phyloP scores from a whole-genome alignment of 2,329 filamentous ascomycete genomes.

The Fusarium nisikadoi region DNA sequence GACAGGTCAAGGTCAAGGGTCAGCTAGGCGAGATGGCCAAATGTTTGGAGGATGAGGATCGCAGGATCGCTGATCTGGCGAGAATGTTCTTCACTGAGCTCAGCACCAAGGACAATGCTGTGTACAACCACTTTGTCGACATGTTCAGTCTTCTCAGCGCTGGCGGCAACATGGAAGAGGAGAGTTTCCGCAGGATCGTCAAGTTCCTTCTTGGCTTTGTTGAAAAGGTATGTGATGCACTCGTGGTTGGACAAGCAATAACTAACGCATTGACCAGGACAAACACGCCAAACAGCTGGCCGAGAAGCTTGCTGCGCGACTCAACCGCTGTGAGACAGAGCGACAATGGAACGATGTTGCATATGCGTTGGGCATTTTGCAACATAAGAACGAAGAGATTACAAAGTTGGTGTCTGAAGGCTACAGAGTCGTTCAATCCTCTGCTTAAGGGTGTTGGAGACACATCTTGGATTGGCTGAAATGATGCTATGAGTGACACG shows the following conservation, averaged over 20 bases:
- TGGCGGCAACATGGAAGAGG: slow-evolving; percentile 82
- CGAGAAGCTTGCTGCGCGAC: slow-evolving; percentile 88
- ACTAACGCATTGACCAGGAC: slow-evolving; percentile 67
- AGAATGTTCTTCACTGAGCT: slow-evolving; percentile 99
- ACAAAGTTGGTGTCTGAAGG: slow-evolving; percentile 79
- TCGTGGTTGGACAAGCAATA: not conserved
- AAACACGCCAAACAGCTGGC: slow-evolving; percentile 96
- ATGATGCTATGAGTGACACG: slow-evolving; percentile 41
- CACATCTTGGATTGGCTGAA: slow-evolving; percentile 29
- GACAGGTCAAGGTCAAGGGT: slow-evolving; percentile 99
- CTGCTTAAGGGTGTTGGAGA: slow-evolving; percentile 56
- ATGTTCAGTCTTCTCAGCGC: slow-evolving; percentile 96
- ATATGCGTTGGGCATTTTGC: slow-evolving; percentile 87
- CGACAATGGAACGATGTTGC: slow-evolving; percentile 98
- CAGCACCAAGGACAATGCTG: slow-evolving; percentile 97
- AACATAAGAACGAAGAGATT: slow-evolving; percentile 94
- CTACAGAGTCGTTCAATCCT: slow-evolving; percentile 75
- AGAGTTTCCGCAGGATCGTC: slow-evolving; percentile 85
- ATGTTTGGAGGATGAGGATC: slow-evolving; percentile 95
- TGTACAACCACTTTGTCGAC: slow-evolving; percentile 99
- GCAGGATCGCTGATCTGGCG: slow-evolving; percentile 90
- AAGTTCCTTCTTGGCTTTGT: slow-evolving; percentile 96
- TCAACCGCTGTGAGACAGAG: slow-evolving; percentile 88
- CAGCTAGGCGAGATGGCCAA: slow-evolving; percentile 99
- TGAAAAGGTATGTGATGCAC: slow-evolving; percentile 78